Conservation (phyloP, 345 rosid genomes). For the Mangifera indica region DNA sequence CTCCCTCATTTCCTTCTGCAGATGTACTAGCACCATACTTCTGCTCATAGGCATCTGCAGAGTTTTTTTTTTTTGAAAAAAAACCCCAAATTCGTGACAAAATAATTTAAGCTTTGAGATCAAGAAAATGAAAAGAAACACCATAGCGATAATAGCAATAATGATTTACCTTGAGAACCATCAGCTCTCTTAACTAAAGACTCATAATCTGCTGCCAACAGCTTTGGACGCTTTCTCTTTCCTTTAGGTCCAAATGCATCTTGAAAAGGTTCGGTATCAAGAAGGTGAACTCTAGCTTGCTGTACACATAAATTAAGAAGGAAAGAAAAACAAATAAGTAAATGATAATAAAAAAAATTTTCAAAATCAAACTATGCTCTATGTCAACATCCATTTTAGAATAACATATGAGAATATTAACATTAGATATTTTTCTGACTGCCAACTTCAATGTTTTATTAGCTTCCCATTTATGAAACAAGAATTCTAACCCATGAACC, state of each 20-base stretch:
- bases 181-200: constrained; percentile 69
- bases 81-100: not conserved
- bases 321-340: constrained; percentile 6
- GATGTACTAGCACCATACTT: constrained; percentile 40
- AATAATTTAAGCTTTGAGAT: not conserved
- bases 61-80: too few species aligned
- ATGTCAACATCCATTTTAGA: not conserved
- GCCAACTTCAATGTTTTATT: not conserved
- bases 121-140: not conserved
- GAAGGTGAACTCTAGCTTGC: constrained; percentile 92
- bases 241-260: constrained; percentile 83
- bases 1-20: constrained; percentile 59
- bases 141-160: too few species aligned
- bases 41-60: constrained; percentile 66
- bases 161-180: constrained; percentile 72
- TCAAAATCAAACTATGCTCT: not conserved
- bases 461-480: not conserved
- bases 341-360: not conserved
- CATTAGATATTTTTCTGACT: not conserved
- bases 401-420: not conserved
- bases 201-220: constrained; percentile 78
- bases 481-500: not conserved
- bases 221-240: constrained; percentile 85
- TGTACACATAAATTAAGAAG: constrained; percentile 22
- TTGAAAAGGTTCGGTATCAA: constrained; percentile 73